Evolutionary conservation across 306 rosid genomes (phyloP).

Genomic region (Alnus glutinosa): DNA sequence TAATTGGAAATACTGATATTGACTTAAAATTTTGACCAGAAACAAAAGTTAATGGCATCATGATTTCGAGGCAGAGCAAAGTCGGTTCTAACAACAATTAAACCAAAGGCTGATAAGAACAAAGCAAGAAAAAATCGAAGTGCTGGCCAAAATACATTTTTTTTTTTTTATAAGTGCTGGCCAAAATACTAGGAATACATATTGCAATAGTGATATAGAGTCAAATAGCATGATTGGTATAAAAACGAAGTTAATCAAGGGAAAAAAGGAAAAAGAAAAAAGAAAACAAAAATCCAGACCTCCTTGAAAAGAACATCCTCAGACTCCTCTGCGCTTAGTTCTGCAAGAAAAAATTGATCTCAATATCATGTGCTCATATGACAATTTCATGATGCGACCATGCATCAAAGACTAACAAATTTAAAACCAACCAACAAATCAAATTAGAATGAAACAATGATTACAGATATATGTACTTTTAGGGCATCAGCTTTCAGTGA

Average conservation of each 20-base stretch:
- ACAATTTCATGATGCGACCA: background rate
- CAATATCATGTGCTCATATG: conserved; percentile 2
- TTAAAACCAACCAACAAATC: background rate
- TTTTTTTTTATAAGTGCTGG: no score
- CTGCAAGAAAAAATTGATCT: conserved; percentile 47
- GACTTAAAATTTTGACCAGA: background rate
- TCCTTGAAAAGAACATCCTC: conserved; percentile 99
- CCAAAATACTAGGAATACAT: background rate
- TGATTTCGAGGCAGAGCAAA: background rate
- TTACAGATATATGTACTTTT: background rate
- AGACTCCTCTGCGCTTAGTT: conserved; percentile 91
- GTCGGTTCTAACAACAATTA: background rate
- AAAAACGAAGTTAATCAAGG: conserved; percentile 26
- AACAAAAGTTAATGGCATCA: background rate
- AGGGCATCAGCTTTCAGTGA: background rate
- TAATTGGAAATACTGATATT: background rate
- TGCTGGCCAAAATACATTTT: background rate
- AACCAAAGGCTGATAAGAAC: background rate
- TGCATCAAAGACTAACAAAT: background rate
- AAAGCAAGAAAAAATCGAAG: background rate
- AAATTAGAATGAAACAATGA: background rate
- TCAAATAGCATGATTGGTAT: background rate
- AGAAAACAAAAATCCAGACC: conserved; percentile 43
- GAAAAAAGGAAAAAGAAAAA: conserved; percentile 21
- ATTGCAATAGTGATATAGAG: conserved; percentile 1